These are phyloP conservation scores for Ophiostoma pallidulum DNA, from an alignment of 2,329 filamentous ascomycete species.

Conservation along the genomic window DNA sequence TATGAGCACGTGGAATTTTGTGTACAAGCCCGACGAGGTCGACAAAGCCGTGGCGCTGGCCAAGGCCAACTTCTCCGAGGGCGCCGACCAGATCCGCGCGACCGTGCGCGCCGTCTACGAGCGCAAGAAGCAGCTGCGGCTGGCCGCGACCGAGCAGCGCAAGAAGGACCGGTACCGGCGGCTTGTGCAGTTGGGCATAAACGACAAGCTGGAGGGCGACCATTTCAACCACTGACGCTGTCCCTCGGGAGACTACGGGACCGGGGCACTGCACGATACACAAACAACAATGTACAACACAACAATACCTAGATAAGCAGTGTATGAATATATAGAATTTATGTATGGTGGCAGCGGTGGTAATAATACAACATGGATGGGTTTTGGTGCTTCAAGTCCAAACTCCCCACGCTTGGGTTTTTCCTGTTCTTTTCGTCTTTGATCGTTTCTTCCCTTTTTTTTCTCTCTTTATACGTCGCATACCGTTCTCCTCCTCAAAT, in stretches of 20 bases:
- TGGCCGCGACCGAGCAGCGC: constrained; percentile 34
- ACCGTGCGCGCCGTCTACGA: constrained; percentile 87
- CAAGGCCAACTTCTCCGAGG: constrained; percentile 77
- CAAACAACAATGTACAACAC: neutral
- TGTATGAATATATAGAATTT: constrained; percentile 1
- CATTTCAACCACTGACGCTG: constrained; percentile 47
- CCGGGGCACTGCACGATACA: too few relatives aligned
- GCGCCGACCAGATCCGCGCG: constrained; percentile 64
- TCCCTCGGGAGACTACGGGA: neutral
- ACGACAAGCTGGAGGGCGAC: constrained; percentile 53
- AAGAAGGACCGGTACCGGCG: constrained; percentile 33
- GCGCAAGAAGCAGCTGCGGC: constrained; percentile 65
- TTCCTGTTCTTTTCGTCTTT: too few relatives aligned
- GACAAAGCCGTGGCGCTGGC: constrained; percentile 77
- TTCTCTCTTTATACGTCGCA: too few relatives aligned
- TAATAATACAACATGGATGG: constrained; percentile 11
- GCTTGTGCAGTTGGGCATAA: constrained; percentile 39
- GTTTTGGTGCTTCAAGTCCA: too few relatives aligned
- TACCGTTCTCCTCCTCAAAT: too few relatives aligned
- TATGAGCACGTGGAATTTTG: constrained; percentile 95
- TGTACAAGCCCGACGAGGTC: constrained; percentile 85
- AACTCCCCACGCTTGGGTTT: too few relatives aligned
- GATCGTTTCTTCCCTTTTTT: too few relatives aligned
- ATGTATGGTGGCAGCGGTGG: constrained; percentile 5
- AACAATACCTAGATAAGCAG: too few relatives aligned